Percentiles rank a stretch among this genome's conserved stretches.
These are phyloP conservation scores for Coemansia sp. DNA, from an alignment of 192 early-diverging fungal genomes.

Conservation along the genomic window DNA sequence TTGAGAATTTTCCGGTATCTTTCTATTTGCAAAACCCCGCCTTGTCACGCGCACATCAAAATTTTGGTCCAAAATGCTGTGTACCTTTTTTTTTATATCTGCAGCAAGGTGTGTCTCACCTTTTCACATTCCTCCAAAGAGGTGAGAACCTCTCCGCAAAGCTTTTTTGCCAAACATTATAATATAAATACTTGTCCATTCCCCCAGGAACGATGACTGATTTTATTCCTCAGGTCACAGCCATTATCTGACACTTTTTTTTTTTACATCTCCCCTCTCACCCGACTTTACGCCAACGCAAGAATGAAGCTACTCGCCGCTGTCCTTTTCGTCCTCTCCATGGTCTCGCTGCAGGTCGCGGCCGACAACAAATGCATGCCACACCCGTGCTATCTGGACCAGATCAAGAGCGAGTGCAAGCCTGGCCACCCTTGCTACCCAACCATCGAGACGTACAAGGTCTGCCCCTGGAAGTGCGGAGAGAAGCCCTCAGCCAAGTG, in stretches of 20 bases:
- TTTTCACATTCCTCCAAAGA: background rate
- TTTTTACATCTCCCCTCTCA: background rate
- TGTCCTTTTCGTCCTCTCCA: background rate
- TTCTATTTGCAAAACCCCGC: background rate
- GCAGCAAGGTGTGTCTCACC: background rate
- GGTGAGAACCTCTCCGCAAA: background rate
- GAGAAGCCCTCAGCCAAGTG: constrained; percentile 25
- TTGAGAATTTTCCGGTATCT: background rate
- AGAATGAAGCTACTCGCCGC: constrained; percentile 1
- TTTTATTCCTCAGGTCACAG: background rate
- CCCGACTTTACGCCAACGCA: background rate
- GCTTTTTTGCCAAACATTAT: background rate
- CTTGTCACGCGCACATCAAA: constrained; percentile 2
- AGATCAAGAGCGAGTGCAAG: constrained; percentile 5
- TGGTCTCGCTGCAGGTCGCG: background rate
- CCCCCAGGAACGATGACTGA: background rate
- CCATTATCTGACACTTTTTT: background rate
- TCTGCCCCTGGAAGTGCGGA: constrained; percentile 45
- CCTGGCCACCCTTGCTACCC: constrained; percentile 6
- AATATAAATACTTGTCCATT: background rate
- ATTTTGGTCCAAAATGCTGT: background rate
- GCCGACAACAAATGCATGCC: background rate
- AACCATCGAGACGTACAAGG: background rate
- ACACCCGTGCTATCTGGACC: background rate
- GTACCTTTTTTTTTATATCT: background rate